These are phyloP conservation scores for Dioscorea zingiberensis DNA, from an alignment of 106 monocot species.

Conservation along the genomic window DNA sequence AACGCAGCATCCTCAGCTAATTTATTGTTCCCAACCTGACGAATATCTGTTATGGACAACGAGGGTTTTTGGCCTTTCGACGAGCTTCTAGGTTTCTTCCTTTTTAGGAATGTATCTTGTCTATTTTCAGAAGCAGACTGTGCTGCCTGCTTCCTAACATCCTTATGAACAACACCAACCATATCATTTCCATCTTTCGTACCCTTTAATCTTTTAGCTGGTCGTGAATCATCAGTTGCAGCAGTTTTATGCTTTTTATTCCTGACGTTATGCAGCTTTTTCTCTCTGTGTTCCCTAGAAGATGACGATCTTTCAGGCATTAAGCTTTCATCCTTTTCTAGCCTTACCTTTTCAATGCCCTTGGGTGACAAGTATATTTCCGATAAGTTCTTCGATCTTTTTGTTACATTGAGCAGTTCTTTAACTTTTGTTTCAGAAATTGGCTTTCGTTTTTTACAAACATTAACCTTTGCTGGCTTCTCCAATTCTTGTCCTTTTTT, in stretches of 20 bases:
- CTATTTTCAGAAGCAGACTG: slow-evolving; percentile 17
- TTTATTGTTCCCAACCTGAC: slow-evolving; percentile 3
- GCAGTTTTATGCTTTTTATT: slow-evolving; percentile 35
- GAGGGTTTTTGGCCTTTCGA: slow-evolving; percentile 19
- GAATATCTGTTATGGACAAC: slow-evolving; percentile 5
- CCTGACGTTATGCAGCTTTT: slow-evolving; percentile 11
- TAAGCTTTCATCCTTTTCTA: slow-evolving; percentile 2
- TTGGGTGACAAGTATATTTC: slow-evolving; percentile 13
- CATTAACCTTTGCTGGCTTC: slow-evolving; percentile 12
- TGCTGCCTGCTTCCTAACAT: slow-evolving; percentile 5
- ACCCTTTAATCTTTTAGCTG: slow-evolving; percentile 49
- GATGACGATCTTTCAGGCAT: slow-evolving; percentile 15
- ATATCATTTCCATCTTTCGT: slow-evolving; percentile 12
- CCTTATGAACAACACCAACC: too few relatives aligned
- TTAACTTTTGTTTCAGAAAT: slow-evolving; percentile 10
- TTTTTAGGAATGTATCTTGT: slow-evolving; percentile 16
- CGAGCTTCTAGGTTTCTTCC: slow-evolving; percentile 11
- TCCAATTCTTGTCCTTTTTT: slow-evolving; percentile 1
- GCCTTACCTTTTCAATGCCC: slow-evolving; percentile 10
- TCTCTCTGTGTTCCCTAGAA: slow-evolving; percentile 10
- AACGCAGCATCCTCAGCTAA: not conserved
- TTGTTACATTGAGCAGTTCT: slow-evolving; percentile 13
- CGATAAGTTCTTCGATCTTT: slow-evolving; percentile 19
- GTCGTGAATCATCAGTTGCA: slow-evolving; percentile 21
- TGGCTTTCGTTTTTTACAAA: slow-evolving; percentile 1